Percentiles rank a stretch among this genome's conserved stretches.
phyloP scores from a whole-genome alignment of 2,329 filamentous ascomycete species.

The Pseudomassariella vexata region DNA sequence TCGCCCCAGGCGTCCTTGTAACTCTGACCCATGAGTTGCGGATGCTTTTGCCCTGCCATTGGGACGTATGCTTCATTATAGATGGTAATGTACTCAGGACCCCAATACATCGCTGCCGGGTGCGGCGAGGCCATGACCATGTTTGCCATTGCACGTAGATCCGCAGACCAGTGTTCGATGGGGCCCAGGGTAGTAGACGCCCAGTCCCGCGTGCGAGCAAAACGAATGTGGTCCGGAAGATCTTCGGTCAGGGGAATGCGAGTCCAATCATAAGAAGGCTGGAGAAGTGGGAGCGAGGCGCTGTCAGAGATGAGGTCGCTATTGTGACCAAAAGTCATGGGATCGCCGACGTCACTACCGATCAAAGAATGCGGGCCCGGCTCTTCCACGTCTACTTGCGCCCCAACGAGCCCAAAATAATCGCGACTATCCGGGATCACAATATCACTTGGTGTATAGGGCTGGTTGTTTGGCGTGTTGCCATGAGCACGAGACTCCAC shows the following conservation, averaged over 20 bases:
- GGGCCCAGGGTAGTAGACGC: conserved; percentile 66
- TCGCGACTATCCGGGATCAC: conserved; percentile 19
- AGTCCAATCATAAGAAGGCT: conserved; percentile 76
- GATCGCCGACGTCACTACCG: conserved; percentile 16
- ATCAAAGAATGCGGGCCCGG: conserved; percentile 9
- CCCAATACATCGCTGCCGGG: conserved; percentile 76
- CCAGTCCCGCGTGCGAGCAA: conserved; percentile 70
- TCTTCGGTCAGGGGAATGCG: conserved; percentile 57
- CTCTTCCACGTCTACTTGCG: conserved; percentile 14
- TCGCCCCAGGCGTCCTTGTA: conserved; percentile 67
- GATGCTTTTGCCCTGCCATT: conserved; percentile 73
- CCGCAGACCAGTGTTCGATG: conserved; percentile 66
- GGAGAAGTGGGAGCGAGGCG: conserved; percentile 17
- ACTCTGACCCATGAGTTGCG: conserved; percentile 64
- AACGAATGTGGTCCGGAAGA: conserved; percentile 65
- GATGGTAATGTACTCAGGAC: conserved; percentile 59
- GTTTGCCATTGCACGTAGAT: conserved; percentile 74
- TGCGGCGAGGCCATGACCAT: conserved; percentile 75
- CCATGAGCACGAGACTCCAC: conserved; percentile 29
- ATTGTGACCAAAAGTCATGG: conserved; percentile 11
- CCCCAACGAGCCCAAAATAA: conserved; percentile 21
- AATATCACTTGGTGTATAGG: conserved; percentile 27
- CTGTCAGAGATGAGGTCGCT: conserved; percentile 16
- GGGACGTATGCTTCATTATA: conserved; percentile 69
- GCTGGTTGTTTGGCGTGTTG: conserved; percentile 27